Evolutionary conservation across 2,329 filamentous ascomycete genomes (phyloP).

Genomic region (Bisporella sp.): DNA sequence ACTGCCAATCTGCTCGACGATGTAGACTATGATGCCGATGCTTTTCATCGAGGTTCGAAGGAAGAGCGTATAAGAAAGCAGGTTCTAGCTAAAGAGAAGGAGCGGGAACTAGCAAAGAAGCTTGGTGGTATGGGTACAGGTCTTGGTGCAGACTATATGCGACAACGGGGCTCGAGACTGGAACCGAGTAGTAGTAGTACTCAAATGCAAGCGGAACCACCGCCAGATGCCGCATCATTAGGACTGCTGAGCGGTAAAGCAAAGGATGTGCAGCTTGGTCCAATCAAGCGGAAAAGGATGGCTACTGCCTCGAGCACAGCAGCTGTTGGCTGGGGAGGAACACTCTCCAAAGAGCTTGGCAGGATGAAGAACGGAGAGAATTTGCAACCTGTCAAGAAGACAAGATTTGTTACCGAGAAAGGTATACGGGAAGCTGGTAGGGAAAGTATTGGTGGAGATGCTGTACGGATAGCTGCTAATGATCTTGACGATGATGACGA

Average conservation of each 20-base stretch:
- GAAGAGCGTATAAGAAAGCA: slow-evolving; percentile 60
- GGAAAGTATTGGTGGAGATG: slow-evolving; percentile 60
- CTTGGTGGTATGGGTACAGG: slow-evolving; percentile 58
- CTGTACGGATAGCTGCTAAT: slow-evolving; percentile 17
- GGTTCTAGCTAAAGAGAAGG: slow-evolving; percentile 61
- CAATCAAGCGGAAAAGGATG: slow-evolving; percentile 53
- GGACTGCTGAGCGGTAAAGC: slow-evolving; percentile 35
- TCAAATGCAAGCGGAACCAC: slow-evolving; percentile 17
- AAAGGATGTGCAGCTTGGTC: slow-evolving; percentile 46
- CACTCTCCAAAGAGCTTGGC: slow-evolving; percentile 47
- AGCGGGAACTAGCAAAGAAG: slow-evolving; percentile 63
- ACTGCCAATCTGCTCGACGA: slow-evolving; percentile 60
- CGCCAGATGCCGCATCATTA: slow-evolving; percentile 38
- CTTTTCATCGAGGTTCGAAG: slow-evolving; percentile 42
- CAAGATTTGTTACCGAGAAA: slow-evolving; percentile 70
- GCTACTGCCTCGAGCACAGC: slow-evolving; percentile 20
- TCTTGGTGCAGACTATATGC: slow-evolving; percentile 67
- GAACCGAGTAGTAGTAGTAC: slow-evolving; percentile 3
- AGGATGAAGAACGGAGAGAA: slow-evolving; percentile 57
- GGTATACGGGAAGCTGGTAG: slow-evolving; percentile 71
- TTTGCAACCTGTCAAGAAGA: slow-evolving; percentile 51
- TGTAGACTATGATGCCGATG: slow-evolving; percentile 49
- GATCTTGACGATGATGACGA: slow-evolving; percentile 24
- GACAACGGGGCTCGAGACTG: slow-evolving; percentile 12
- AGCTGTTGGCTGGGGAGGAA: slow-evolving; percentile 49